Evolutionary conservation across 345 rosid genomes (phyloP).

Genomic region (Lumnitzera littorea): DNA sequence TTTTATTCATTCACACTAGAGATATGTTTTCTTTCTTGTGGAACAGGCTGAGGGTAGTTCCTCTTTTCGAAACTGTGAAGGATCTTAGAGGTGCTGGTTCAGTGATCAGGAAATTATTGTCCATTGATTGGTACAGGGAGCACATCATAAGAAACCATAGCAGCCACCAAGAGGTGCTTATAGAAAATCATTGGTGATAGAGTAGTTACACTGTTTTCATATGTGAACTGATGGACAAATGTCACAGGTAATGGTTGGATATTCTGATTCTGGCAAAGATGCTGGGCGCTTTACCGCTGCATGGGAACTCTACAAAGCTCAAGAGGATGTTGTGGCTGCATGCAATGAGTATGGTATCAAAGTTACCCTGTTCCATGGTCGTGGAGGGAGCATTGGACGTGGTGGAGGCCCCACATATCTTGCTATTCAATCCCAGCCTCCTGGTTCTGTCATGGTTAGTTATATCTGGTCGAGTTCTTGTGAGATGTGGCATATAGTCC

Average conservation of each 20-base stretch:
- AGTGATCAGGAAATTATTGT: slow-evolving; percentile 72
- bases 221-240: slow-evolving; percentile 3
- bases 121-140: slow-evolving; percentile 89
- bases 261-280: slow-evolving; percentile 97
- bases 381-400: slow-evolving; percentile 98
- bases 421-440: slow-evolving; percentile 96
- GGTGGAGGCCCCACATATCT: slow-evolving; percentile 98
- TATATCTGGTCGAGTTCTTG: slow-evolving; percentile 1
- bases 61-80: slow-evolving; percentile 88
- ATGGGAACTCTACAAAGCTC: slow-evolving; percentile 99
- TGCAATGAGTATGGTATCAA: slow-evolving; percentile 83
- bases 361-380: slow-evolving; percentile 92
- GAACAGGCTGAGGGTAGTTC: slow-evolving; percentile 84
- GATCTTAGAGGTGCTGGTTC: slow-evolving; percentile 87
- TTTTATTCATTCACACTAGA: neutral
- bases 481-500: neutral
- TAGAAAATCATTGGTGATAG: slow-evolving; percentile 1
- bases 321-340: slow-evolving; percentile 94
- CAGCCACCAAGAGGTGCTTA: slow-evolving; percentile 84
- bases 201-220: slow-evolving; percentile 1
- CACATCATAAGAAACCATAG: slow-evolving; percentile 71
- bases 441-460: slow-evolving; percentile 97
- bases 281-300: slow-evolving; percentile 99
- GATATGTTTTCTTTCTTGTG: slow-evolving; percentile 1
- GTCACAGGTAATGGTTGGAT: slow-evolving; percentile 95